Conservation (phyloP, 2,329 filamentous ascomycete genomes). For the Botrytis galanthina region DNA sequence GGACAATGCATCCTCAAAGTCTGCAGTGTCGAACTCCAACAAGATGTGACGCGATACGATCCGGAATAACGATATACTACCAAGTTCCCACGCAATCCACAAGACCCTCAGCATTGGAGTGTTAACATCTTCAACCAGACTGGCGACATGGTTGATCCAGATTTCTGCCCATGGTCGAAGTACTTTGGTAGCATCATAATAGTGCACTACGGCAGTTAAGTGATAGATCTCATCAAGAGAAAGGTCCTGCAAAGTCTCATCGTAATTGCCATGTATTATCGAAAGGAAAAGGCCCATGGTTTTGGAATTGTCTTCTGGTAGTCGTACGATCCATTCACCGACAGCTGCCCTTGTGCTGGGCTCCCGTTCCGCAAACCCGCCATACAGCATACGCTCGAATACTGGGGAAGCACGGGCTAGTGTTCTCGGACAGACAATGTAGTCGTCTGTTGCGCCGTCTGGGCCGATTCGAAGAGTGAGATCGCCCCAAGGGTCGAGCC, state of each 20-base stretch:
- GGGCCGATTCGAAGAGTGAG: background rate
- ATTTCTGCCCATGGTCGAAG: background rate
- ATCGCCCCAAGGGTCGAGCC: background rate
- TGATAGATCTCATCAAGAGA: background rate
- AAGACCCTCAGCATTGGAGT: background rate
- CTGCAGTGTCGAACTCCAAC: background rate
- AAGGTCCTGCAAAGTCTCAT: background rate
- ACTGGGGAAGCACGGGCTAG: background rate
- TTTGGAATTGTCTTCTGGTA: background rate
- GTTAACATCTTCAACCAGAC: background rate
- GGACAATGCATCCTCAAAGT: background rate
- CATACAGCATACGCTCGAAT: background rate
- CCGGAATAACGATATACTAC: background rate
- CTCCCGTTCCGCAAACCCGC: background rate
- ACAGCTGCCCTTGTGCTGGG: background rate
- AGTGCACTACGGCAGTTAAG: background rate
- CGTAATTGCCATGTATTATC: background rate
- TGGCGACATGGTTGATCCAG: background rate
- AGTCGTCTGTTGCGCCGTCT: background rate
- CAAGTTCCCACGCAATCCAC: background rate
- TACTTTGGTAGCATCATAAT: background rate
- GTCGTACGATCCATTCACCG: background rate
- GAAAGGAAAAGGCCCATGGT: background rate
- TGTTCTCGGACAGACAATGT: background rate
- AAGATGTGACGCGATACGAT: background rate